Evolutionary conservation across 2,329 filamentous ascomycete genomes (phyloP).

Genomic region (Aspergillus sp.): DNA sequence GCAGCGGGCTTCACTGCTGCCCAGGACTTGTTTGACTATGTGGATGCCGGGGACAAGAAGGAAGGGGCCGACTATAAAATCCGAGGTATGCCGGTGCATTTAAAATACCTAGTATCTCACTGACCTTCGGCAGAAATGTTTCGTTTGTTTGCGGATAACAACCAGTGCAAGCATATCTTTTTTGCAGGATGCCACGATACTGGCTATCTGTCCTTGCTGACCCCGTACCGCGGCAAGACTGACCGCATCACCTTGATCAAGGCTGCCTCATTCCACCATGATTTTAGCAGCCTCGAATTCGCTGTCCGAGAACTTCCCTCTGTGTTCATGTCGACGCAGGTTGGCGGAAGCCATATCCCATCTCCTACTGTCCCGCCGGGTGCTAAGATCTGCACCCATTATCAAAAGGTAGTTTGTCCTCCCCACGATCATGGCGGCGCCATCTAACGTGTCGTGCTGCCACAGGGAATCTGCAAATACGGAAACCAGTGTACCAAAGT

Average conservation of each 20-base stretch:
- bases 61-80: constrained; percentile 63
- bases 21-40: constrained; percentile 60
- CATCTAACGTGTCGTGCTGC: not conserved
- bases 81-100: constrained; percentile 40
- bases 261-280: constrained; percentile 51
- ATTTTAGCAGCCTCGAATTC: constrained; percentile 55
- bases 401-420: constrained; percentile 28
- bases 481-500: constrained; percentile 32
- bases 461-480: constrained; percentile 34
- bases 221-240: constrained; percentile 50
- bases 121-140: constrained; percentile 33
- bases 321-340: constrained; percentile 51
- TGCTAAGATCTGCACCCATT: constrained; percentile 32
- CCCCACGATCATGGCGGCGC: too few species aligned
- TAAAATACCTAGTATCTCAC: not conserved
- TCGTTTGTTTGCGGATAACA: constrained; percentile 55
- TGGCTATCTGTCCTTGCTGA: constrained; percentile 58
- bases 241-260: constrained; percentile 58
- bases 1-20: constrained; percentile 58
- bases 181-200: constrained; percentile 64
- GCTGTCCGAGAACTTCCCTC: constrained; percentile 52
- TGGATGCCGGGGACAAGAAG: constrained; percentile 62
- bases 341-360: constrained; percentile 21
- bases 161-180: constrained; percentile 64
- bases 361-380: constrained; percentile 5